These are phyloP conservation scores for Amylocystis lapponica DNA, from an alignment of 768 basidiomycete species.

Conservation along the genomic window DNA sequence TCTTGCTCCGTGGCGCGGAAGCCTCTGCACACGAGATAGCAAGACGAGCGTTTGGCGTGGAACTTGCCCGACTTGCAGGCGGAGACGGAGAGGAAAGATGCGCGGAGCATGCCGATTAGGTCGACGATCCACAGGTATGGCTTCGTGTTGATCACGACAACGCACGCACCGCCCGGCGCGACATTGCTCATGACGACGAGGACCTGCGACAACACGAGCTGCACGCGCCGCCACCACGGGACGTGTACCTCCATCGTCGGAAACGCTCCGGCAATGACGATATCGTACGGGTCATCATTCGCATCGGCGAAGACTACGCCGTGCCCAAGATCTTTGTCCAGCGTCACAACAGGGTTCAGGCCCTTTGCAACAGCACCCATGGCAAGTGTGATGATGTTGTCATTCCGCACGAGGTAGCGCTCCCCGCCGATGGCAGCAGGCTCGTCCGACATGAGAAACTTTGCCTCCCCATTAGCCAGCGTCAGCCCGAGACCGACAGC, in stretches of 20 bases:
- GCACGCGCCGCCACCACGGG: not conserved
- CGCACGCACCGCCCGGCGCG: slow-evolving; percentile 1
- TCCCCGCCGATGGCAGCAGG: no score
- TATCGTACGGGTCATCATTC: slow-evolving; percentile 3
- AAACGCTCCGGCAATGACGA: slow-evolving; percentile 13
- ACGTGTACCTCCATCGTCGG: not conserved
- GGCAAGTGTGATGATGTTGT: slow-evolving; percentile 4
- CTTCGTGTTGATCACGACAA: slow-evolving; percentile 7
- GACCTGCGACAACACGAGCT: slow-evolving; percentile 5
- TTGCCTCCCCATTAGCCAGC: slow-evolving; percentile 2
- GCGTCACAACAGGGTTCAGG: not conserved
- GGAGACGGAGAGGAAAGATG: slow-evolving; percentile 1
- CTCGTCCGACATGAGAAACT: no score
- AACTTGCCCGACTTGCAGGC: slow-evolving; percentile 2
- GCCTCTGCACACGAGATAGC: slow-evolving; percentile 10
- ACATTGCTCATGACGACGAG: slow-evolving; percentile 7
- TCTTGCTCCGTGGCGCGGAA: slow-evolving; percentile 5
- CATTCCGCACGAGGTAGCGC: slow-evolving; percentile 1
- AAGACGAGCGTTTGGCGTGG: slow-evolving; percentile 4
- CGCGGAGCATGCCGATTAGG: slow-evolving; percentile 6
- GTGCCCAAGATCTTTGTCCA: not conserved
- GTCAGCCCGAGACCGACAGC: slow-evolving; percentile 8
- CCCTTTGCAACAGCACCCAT: not conserved
- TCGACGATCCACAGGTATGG: slow-evolving; percentile 9
- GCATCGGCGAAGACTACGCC: not conserved